These are phyloP conservation scores for Hysterium pulicare DNA, from an alignment of 2,329 filamentous ascomycete species.

Conservation along the genomic window DNA sequence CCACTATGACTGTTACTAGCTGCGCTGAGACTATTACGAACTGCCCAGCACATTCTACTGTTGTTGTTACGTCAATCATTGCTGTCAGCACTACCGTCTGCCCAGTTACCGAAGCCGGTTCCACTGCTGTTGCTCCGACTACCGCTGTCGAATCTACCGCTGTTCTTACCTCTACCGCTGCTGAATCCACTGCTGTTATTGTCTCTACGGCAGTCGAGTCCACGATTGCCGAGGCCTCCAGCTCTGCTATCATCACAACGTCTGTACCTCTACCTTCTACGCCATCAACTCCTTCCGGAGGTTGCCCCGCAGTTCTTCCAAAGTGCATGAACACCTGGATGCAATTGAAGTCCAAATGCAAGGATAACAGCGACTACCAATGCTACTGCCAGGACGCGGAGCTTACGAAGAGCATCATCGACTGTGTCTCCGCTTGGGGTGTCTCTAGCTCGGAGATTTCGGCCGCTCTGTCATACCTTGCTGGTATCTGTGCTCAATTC, in stretches of 20 bases:
- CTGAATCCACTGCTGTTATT: neutral
- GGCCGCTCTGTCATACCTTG: constrained; percentile 75
- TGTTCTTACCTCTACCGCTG: neutral
- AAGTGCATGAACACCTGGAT: constrained; percentile 92
- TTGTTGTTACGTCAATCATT: constrained; percentile 6
- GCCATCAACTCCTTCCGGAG: neutral
- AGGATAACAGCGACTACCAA: constrained; percentile 73
- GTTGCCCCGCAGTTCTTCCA: constrained; percentile 66
- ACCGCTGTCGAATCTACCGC: neutral
- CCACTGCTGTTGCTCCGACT: neutral
- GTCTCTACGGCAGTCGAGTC: neutral
- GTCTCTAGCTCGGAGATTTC: constrained; percentile 63
- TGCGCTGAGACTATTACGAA: constrained; percentile 5
- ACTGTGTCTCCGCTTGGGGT: constrained; percentile 77
- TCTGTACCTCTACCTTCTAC: neutral
- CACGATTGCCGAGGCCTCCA: neutral
- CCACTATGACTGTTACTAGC: constrained; percentile 5
- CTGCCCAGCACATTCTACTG: constrained; percentile 2
- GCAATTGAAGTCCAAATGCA: constrained; percentile 64
- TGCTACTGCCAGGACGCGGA: constrained; percentile 84
- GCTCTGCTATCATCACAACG: constrained; percentile 1
- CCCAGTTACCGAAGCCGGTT: constrained; percentile 1
- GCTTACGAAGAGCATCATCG: constrained; percentile 76
- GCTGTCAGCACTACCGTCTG: constrained; percentile 9
- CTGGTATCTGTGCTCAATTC: constrained; percentile 81